phyloP scores from a whole-genome alignment of 73 alveolate species.

The Paramecium tetraurelia region DNA sequence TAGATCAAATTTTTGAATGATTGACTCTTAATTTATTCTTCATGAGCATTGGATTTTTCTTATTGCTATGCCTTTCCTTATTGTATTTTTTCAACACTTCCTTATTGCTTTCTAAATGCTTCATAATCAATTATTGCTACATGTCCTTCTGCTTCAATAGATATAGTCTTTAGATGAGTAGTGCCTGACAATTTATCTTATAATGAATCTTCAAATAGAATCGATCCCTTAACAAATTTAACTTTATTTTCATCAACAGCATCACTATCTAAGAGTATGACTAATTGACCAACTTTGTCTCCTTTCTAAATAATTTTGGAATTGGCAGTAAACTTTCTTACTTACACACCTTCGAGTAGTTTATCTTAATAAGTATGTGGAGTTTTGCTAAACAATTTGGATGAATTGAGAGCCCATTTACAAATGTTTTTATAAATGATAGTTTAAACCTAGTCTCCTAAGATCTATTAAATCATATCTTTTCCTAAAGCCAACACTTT shows the following conservation, averaged over 20 bases:
- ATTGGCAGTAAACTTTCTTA: conserved; percentile 48
- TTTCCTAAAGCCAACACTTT: conserved; percentile 63
- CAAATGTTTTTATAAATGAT: conserved; percentile 64
- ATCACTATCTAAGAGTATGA: conserved; percentile 61
- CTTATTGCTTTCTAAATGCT: conserved; percentile 60
- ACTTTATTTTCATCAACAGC: conserved; percentile 27
- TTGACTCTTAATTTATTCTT: conserved; percentile 12
- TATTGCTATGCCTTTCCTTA: conserved; percentile 65
- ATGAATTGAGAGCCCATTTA: conserved; percentile 65
- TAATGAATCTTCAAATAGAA: not conserved
- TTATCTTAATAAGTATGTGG: conserved; percentile 54
- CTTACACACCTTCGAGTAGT: conserved; percentile 47
- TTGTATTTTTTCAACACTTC: conserved; percentile 49
- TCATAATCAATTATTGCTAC: conserved; percentile 60
- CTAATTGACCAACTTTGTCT: conserved; percentile 37
- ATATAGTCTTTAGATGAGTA: not conserved
- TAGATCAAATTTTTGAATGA: conserved; percentile 66
- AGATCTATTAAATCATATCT: conserved; percentile 58
- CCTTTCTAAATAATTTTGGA: conserved; percentile 58
- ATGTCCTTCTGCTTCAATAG: not conserved
- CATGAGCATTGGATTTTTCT: not conserved
- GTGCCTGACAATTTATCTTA: not conserved
- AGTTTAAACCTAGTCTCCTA: conserved; percentile 59
- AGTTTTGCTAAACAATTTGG: conserved; percentile 30
- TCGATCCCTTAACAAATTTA: not conserved